Percentiles rank a stretch among this genome's conserved stretches.
phyloP scores from a whole-genome alignment of 495 filamentous ascomycete species.

The Lasiosphaeria hispida region DNA sequence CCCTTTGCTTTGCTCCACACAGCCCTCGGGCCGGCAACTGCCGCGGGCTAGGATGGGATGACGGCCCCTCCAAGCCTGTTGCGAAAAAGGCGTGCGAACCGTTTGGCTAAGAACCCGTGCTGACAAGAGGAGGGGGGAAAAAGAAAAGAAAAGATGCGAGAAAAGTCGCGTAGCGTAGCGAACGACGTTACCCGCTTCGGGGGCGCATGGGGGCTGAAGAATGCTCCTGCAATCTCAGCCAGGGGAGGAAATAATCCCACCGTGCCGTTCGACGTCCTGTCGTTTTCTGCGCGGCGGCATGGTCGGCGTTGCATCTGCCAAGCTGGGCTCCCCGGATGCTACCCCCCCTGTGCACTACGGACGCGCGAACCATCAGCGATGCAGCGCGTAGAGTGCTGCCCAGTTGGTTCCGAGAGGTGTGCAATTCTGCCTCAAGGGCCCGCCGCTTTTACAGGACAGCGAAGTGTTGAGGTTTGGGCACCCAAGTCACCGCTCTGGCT shows the following conservation, averaged over 20 bases:
- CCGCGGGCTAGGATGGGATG: slow-evolving; percentile 3
- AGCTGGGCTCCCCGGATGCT: background rate
- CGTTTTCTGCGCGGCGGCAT: background rate
- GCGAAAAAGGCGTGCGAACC: background rate
- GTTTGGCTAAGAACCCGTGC: background rate
- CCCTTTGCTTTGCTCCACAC: slow-evolving; percentile 1
- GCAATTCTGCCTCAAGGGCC: background rate
- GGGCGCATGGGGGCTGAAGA: background rate
- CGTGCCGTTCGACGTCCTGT: too few species aligned
- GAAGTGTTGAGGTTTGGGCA: background rate
- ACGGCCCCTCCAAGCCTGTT: background rate
- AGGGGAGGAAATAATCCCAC: too few species aligned
- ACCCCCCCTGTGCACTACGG: background rate
- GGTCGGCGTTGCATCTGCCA: background rate
- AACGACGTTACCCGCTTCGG: background rate
- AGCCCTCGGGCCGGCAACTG: slow-evolving; percentile 16
- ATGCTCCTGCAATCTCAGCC: slow-evolving; percentile 5
- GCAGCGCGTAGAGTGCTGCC: background rate
- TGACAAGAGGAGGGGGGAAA: background rate
- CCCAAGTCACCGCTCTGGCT: background rate
- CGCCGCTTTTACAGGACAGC: background rate
- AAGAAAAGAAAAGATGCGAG: too few species aligned
- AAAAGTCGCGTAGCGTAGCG: background rate
- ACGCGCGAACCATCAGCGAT: background rate
- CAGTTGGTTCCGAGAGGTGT: background rate